Evolutionary conservation across 495 filamentous ascomycete species (phyloP), one percentile per base, ranked within the genome.

Genomic region (Friedmanniomyces simplex): DNA sequence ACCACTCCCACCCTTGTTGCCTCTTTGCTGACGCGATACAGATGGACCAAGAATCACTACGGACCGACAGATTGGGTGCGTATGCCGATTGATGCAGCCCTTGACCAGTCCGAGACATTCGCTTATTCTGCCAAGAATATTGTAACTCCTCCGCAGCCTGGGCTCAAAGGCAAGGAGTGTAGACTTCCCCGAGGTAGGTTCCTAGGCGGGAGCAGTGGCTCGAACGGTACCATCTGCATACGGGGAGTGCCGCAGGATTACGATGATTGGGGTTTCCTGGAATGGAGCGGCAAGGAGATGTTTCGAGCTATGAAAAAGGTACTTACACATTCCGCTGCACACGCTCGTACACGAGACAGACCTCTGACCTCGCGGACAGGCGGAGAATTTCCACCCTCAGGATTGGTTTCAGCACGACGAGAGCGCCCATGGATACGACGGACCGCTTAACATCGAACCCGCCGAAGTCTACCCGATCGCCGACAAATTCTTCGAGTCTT

Each of bases 201-300:
- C 54, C 73, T 86, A 16, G 79, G 82, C 24, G 81, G 81, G 4
- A 77, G 72, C 47, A 79, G 74, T 57, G 80, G 77, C 16, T 76
- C 77, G 56, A 86, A 84, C 68, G 80, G 80, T 52, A 83, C 77
- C 36, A 73, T 81, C n/a, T 82, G 78, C 65, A 74, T 83, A 37
- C 80, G 80, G 11, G 82, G 82, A 21, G 71, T 68, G 53, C 77
- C 77, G 45, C 77, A 78, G 43, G 82, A 82, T 56, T 86, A 79
- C 53, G 78, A 84, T 68, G 79, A 83, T 59, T 85, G 81, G 81
- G 70, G 61, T 0, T 45, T 79, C 47, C 72, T 75, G 0, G 78
- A 75, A 13, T 81, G 77, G 78, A 73, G 71, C 56, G 77, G 78
- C 8, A 69, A 78, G 28, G 74, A 80, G 36, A 73, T 81, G 50